These are phyloP conservation scores for Leishmania braziliensis DNA, from an alignment of 208 protist species.

Conservation along the genomic window DNA sequence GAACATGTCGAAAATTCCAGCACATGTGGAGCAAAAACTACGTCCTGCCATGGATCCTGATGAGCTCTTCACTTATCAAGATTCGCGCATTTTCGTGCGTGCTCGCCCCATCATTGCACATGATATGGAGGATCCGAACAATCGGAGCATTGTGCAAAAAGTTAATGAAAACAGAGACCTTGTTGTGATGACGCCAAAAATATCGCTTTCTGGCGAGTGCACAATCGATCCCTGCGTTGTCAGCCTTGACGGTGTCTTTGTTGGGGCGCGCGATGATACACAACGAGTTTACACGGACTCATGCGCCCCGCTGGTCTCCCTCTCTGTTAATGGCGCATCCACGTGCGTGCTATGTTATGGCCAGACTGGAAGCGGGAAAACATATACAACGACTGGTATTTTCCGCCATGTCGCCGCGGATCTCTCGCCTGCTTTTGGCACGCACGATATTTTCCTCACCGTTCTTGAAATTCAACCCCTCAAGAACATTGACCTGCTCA, in stretches of 20 bases:
- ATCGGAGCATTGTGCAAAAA: constrained; percentile 81
- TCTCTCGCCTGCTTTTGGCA: constrained; percentile 59
- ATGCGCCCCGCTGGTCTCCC: constrained; percentile 76
- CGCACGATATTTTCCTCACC: constrained; percentile 74
- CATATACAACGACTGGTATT: constrained; percentile 83
- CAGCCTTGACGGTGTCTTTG: constrained; percentile 79
- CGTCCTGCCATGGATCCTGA: constrained; percentile 61
- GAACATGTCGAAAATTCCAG: constrained; percentile 64
- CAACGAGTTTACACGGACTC: constrained; percentile 76
- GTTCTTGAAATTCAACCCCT: constrained; percentile 83
- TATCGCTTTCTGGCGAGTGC: constrained; percentile 81
- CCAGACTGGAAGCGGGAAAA: constrained; percentile 93
- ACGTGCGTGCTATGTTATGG: constrained; percentile 92
- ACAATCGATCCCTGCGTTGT: constrained; percentile 77
- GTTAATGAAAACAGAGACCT: constrained; percentile 73
- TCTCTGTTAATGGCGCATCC: constrained; percentile 78
- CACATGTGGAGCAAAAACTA: constrained; percentile 56
- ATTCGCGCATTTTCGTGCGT: constrained; percentile 89
- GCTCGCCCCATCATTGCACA: constrained; percentile 80
- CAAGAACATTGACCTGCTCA: constrained; percentile 85
- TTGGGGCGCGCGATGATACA: constrained; percentile 61
- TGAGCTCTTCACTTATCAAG: constrained; percentile 79
- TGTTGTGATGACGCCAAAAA: constrained; percentile 85
- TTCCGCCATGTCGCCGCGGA: constrained; percentile 68
- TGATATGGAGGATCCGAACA: constrained; percentile 71